These are phyloP conservation scores for Yamadazyma insecticola DNA, from an alignment of 805 yeast species.

Conservation along the genomic window DNA sequence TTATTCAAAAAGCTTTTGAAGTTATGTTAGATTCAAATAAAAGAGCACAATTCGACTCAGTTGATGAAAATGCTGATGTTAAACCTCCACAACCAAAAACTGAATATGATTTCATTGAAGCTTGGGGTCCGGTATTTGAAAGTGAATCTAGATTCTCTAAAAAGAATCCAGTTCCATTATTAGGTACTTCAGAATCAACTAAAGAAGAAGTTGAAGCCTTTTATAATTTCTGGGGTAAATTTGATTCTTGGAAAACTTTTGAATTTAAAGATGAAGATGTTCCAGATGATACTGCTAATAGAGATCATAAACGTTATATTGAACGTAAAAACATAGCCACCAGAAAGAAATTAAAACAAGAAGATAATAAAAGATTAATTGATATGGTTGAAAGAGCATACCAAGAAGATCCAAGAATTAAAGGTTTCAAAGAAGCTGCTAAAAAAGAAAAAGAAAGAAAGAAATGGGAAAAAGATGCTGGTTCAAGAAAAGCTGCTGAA, in stretches of 20 bases:
- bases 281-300: conserved; percentile 98
- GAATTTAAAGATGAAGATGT: conserved; percentile 98
- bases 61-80: conserved; percentile 85
- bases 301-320: conserved; percentile 98
- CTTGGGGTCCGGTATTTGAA: conserved; percentile 89
- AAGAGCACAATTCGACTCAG: conserved; percentile 94
- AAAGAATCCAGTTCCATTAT: conserved; percentile 79
- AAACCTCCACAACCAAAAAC: conserved; percentile 66
- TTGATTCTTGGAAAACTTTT: conserved; percentile 97
- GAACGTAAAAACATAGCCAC: conserved; percentile 97
- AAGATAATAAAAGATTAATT: conserved; percentile 86
- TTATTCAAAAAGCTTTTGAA: conserved; percentile 96
- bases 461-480: conserved; percentile 99
- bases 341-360: conserved; percentile 96
- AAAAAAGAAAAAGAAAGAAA: conserved; percentile 89
- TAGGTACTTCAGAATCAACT: conserved; percentile 64
- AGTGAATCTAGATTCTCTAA: conserved; percentile 90
- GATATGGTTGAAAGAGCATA: conserved; percentile 86
- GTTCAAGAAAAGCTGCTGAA: conserved; percentile 94
- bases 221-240: conserved; percentile 89
- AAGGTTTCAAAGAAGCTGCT: conserved; percentile 87
- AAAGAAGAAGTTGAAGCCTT: conserved; percentile 85
- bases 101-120: conserved; percentile 79
- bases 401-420: conserved; percentile 91
- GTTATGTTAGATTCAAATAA: conserved; percentile 77